A percentile compares a stretch with the other conserved stretches of the same genome.
Conservation (phyloP, 2,329 filamentous ascomycete genomes). For the Penicillium sp. region DNA sequence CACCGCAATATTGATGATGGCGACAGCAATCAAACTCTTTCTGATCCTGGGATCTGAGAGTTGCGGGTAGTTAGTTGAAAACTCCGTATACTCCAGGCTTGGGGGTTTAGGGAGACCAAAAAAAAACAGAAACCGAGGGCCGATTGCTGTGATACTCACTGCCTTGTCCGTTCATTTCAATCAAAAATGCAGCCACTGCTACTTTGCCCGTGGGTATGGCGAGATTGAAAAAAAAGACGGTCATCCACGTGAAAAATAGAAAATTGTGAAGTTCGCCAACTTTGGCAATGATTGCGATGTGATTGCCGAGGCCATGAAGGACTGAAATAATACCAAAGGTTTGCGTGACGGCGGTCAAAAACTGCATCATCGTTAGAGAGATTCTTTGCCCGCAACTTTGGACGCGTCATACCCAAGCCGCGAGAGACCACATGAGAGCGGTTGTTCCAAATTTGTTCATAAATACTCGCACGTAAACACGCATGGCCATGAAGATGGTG, state of each 20-base stretch:
- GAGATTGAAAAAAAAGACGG: slow-evolving; percentile 20
- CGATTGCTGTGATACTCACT: slow-evolving; percentile 6
- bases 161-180: slow-evolving; percentile 19
- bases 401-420: slow-evolving; percentile 15
- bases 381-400: too few relatives aligned
- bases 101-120: background rate
- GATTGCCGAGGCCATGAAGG: slow-evolving; percentile 18
- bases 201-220: slow-evolving; percentile 19
- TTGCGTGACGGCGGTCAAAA: slow-evolving; percentile 16
- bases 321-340: slow-evolving; percentile 15
- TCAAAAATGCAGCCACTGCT: slow-evolving; percentile 16
- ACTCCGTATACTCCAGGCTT: background rate
- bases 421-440: slow-evolving; percentile 13
- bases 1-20: slow-evolving; percentile 15
- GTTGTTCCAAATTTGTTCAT: slow-evolving; percentile 20
- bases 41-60: slow-evolving; percentile 16
- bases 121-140: too few relatives aligned
- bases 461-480: slow-evolving; percentile 16
- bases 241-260: slow-evolving; percentile 19
- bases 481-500: slow-evolving; percentile 16
- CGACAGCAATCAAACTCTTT: slow-evolving; percentile 15
- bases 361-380: slow-evolving; percentile 4
- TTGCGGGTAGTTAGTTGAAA: background rate
- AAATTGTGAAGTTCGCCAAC: slow-evolving; percentile 16
- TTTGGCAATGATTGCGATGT: slow-evolving; percentile 13